Base-by-base conservation (phyloP, 768 basidiomycete genomes). In the Leccinum imitatum region DNA sequence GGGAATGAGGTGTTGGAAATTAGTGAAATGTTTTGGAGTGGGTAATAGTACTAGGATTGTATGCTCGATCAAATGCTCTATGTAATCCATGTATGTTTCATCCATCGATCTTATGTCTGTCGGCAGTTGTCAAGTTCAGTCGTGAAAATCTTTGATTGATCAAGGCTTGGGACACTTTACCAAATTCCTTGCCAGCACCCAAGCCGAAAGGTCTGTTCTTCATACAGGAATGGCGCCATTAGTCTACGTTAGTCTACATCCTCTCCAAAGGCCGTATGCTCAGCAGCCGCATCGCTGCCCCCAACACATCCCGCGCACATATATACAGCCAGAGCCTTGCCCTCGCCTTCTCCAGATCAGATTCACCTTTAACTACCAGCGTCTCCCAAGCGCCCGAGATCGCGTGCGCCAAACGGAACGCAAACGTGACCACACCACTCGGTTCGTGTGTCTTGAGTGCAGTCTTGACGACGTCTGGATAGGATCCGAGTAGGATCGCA, bases 311-410 rank as follows among this genome's bases (percentile, higher is more conserved):
- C 76, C 90, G 82, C 50, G 95, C 93, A 69, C 84, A 86, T 64
- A 93, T 78, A 74, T 93, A 99, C 73, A 98, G 71, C 84, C 87
- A 96, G 80, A 98, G 77, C 69, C 92, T 81, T 11, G 95, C 96
- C 61, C 82, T 75, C 2, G 93, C 95, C 68, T 88, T 89, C 60
- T 86, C 87, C 47, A 79, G 50, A 66, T 95, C 91, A 63, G 77
- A 73, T 74, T 94, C 91, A 2, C 92, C 90, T 68, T 90, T 89
- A 46, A 98, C 95, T 53, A 90, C 82, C 8, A 97, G 84, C 2
- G 81, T 84, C 76, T 97, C 95, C 95, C 94, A 98, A 39, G 95
- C 93, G 59, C 87, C 89, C 61, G 88, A 90, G 67, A 98, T 94
- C 6, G 89, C 87, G 67, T 97, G 96, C 48, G 87, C 85, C 35